Percentiles rank a stretch among this genome's conserved stretches.
These are phyloP conservation scores for Acanthochlamys bracteata DNA, from an alignment of 106 monocot species.

Conservation along the genomic window DNA sequence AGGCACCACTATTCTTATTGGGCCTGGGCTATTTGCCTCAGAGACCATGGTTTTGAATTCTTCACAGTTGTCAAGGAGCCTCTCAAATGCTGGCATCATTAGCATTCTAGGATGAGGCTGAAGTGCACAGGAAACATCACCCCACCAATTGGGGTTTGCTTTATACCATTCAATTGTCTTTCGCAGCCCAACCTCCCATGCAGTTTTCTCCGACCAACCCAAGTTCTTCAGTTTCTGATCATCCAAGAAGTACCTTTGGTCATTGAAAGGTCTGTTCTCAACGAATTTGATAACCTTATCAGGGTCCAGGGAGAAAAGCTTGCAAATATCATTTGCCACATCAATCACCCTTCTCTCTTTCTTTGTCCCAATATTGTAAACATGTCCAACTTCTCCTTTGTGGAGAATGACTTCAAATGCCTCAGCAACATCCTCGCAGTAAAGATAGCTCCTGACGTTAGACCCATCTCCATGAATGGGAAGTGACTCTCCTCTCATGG, in stretches of 20 bases:
- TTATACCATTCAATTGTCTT: conserved; percentile 47
- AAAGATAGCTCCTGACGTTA: conserved; percentile 65
- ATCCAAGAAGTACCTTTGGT: conserved; percentile 45
- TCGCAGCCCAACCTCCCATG: conserved; percentile 38
- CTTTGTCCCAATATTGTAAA: conserved; percentile 69
- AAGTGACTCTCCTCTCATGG: conserved; percentile 41
- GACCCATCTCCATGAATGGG: conserved; percentile 62
- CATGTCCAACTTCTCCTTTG: conserved; percentile 61
- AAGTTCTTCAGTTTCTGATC: conserved; percentile 42
- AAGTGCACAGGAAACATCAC: conserved; percentile 47
- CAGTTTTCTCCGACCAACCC: conserved; percentile 38
- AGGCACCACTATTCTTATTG: too few relatives aligned
- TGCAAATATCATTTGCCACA: conserved; percentile 57
- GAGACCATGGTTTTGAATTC: conserved; percentile 4
- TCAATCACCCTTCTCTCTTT: conserved; percentile 63
- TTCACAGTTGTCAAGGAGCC: conserved; percentile 17
- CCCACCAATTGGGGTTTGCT: conserved; percentile 50
- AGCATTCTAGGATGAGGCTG: conserved; percentile 48
- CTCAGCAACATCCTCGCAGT: conserved; percentile 72
- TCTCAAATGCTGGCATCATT: conserved; percentile 39
- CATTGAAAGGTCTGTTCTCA: conserved; percentile 47
- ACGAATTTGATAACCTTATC: conserved; percentile 54
- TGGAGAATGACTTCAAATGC: conserved; percentile 70
- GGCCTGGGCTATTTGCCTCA: background rate
- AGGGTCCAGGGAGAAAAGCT: conserved; percentile 44